Evolutionary conservation across 1,284 basidiomycete species (phyloP).

Genomic region (Taiwanofungus camphoratus): DNA sequence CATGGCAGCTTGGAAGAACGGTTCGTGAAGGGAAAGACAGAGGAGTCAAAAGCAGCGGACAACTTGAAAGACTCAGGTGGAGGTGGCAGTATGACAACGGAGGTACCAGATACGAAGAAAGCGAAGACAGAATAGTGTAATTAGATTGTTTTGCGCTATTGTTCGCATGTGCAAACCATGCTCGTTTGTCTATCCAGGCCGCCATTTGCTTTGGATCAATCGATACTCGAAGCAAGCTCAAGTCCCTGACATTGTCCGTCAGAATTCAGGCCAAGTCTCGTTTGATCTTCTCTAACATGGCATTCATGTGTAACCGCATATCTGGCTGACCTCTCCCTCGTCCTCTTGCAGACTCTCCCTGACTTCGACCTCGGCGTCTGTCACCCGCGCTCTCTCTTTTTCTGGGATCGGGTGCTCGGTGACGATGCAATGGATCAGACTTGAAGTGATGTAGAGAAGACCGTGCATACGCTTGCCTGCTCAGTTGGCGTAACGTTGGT

Average conservation of each 20-base stretch:
- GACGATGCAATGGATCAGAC: conserved; percentile 36
- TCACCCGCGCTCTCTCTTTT: neutral
- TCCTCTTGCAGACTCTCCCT: conserved; percentile 13
- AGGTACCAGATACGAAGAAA: too few relatives aligned
- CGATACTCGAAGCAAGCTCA: too few relatives aligned
- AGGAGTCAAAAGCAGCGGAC: conserved; percentile 27
- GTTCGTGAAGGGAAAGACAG: conserved; percentile 49
- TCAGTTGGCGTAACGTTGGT: conserved; percentile 45
- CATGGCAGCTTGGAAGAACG: conserved; percentile 54
- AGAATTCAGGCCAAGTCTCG: conserved; percentile 35
- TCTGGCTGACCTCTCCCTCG: conserved; percentile 53
- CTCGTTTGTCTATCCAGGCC: too few relatives aligned
- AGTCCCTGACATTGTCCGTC: neutral
- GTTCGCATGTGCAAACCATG: too few relatives aligned
- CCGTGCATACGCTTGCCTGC: conserved; percentile 54
- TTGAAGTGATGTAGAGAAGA: conserved; percentile 53
- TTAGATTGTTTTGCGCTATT: too few relatives aligned
- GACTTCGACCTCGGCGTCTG: conserved; percentile 13
- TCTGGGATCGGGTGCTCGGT: conserved; percentile 9
- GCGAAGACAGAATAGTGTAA: too few relatives aligned
- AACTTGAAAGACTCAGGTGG: conserved; percentile 16
- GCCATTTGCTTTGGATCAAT: too few relatives aligned
- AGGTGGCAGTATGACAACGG: conserved; percentile 2
- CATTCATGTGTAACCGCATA: conserved; percentile 75
- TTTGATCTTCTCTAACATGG: conserved; percentile 74